Evolutionary conservation across 2,329 filamentous ascomycete species (phyloP).

Genomic region (Cephalotrichum gorgonifer): DNA sequence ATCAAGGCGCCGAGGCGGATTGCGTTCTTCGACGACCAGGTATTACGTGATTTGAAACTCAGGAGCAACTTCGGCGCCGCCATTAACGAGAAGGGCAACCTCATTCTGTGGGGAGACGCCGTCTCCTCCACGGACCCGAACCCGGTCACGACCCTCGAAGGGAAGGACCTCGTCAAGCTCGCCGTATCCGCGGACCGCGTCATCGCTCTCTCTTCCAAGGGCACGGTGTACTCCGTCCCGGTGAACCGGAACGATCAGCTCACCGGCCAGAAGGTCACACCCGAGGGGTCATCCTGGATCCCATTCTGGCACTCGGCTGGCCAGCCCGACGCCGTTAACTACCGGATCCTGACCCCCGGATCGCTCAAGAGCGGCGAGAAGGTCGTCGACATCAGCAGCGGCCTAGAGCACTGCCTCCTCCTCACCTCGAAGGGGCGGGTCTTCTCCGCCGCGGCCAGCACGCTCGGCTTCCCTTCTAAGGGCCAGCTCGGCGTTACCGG

Average conservation of each 20-base stretch:
- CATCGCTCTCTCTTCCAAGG: slow-evolving; percentile 63
- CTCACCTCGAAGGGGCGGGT: slow-evolving; percentile 77
- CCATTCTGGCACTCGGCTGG: slow-evolving; percentile 52
- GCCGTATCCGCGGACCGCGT: slow-evolving; percentile 75
- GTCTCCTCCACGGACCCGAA: slow-evolving; percentile 55
- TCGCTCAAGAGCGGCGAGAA: slow-evolving; percentile 60
- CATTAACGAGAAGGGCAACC: slow-evolving; percentile 75
- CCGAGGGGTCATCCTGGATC: slow-evolving; percentile 50
- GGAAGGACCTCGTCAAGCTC: slow-evolving; percentile 70
- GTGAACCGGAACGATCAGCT: slow-evolving; percentile 63
- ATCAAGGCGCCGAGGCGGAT: slow-evolving; percentile 76
- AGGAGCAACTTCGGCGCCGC: slow-evolving; percentile 75
- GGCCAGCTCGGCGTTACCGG: slow-evolving; percentile 85
- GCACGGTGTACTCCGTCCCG: slow-evolving; percentile 77
- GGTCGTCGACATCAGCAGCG: slow-evolving; percentile 63
- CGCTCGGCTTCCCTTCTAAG: slow-evolving; percentile 64
- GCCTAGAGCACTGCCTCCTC: slow-evolving; percentile 77
- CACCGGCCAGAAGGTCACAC: slow-evolving; percentile 49
- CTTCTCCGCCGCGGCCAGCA: slow-evolving; percentile 78
- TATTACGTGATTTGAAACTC: slow-evolving; percentile 80
- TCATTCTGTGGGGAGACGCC: slow-evolving; percentile 82
- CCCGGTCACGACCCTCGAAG: slow-evolving; percentile 64
- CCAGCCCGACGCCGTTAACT: slow-evolving; percentile 43
- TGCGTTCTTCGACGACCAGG: slow-evolving; percentile 69
- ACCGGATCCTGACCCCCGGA: slow-evolving; percentile 59